Percentiles rank a stretch among this genome's conserved stretches.
Evolutionary conservation across 345 rosid species (phyloP).

Genomic region (Euphorbia lathyris): DNA sequence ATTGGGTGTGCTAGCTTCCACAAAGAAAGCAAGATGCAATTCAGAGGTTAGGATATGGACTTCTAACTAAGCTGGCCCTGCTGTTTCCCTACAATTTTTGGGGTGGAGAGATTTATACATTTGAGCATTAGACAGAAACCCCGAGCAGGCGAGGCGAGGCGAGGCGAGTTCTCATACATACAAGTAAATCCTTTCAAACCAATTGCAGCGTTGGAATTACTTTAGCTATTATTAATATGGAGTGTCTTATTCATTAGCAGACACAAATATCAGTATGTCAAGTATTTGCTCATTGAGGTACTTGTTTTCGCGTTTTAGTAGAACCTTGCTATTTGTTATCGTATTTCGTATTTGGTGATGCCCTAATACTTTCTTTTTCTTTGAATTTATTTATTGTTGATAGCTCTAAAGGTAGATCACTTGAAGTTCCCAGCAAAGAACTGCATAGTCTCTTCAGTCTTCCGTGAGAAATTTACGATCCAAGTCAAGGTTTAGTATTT

Average conservation of each 20-base stretch:
- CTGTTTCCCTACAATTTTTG: conserved; percentile 83
- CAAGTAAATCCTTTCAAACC: conserved; percentile 65
- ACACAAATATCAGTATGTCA: no score
- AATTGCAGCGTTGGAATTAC: no score
- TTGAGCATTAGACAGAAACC: conserved; percentile 83
- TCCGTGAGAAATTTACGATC: no score
- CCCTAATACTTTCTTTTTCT: background rate
- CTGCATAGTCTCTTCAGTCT: no score
- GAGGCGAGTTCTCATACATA: no score
- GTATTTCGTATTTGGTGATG: conserved; percentile 3
- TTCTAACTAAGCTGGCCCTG: conserved; percentile 87
- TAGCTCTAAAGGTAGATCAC: conserved; percentile 81
- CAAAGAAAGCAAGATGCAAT: conserved; percentile 75
- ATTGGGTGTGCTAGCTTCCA: conserved; percentile 82
- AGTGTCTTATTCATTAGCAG: no score
- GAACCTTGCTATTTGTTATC: background rate
- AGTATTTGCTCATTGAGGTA: background rate
- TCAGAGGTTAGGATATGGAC: conserved; percentile 74
- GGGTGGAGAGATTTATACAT: conserved; percentile 92
- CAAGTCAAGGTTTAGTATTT: no score
- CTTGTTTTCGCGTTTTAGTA: background rate
- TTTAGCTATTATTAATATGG: no score
- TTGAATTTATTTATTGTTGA: background rate
- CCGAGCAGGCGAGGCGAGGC: conserved; percentile 77
- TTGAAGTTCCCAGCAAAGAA: no score